These are phyloP conservation scores for Eucalyptus regnans DNA, from an alignment of 345 rosid species.

Conservation along the genomic window DNA sequence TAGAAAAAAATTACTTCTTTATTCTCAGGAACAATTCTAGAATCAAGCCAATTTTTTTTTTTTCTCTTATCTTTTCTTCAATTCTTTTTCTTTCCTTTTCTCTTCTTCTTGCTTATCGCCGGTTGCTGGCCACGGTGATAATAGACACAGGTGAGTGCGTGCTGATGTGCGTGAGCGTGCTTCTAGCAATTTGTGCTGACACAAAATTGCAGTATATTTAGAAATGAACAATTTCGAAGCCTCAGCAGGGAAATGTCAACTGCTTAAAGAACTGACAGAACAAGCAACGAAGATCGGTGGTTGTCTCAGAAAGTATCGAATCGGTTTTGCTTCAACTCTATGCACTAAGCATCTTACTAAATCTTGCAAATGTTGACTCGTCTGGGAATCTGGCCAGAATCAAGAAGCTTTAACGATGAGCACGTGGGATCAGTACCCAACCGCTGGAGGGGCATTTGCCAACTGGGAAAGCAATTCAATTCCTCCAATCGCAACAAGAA, in stretches of 20 bases:
- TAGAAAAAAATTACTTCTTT: no score
- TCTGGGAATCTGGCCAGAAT: slow-evolving; percentile 52
- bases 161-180: background rate
- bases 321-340: background rate
- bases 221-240: background rate
- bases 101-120: no score
- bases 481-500: slow-evolving; percentile 31
- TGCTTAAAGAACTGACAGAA: background rate
- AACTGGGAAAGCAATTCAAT: slow-evolving; percentile 19
- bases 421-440: background rate
- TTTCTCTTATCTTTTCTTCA: no score
- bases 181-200: no score
- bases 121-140: no score
- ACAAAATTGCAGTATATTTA: background rate
- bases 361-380: background rate
- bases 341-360: background rate
- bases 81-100: no score
- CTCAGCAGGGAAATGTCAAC: background rate
- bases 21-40: fast-evolving
- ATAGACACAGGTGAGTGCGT: slow-evolving; percentile 40
- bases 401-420: slow-evolving; percentile 37
- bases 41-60: no score
- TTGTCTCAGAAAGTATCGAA: background rate
- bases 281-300: background rate
- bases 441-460: slow-evolving; percentile 25